Base-by-base conservation (phyloP, 164 flowering plant genomes). In the Magnolia sinica region DNA sequence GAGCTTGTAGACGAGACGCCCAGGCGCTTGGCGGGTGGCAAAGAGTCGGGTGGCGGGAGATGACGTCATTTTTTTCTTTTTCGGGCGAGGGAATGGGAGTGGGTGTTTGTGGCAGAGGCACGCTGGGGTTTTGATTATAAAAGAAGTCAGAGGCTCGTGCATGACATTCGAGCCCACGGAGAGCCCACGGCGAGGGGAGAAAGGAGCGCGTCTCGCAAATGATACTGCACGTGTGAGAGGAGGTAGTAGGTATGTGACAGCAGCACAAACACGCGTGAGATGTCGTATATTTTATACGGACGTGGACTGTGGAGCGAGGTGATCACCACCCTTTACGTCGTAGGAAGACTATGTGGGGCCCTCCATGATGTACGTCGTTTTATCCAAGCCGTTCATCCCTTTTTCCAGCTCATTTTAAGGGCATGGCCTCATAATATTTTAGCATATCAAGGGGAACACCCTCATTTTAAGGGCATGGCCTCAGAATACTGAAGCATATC, bases 1-100 rank as follows among this genome's bases (percentile, higher is more conserved):
- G 74, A 82, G 79, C 78, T 76, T 79, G 80, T 82, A 82, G 13
- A 82, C 74, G 64, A 72, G 71, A 1, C 82, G 84, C 23, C 70
- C 68, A 20, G 77, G 58, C 18, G 76, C 73, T 50, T 66, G 73
- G 37, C 24, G 71, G 20, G 78, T 76, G 23, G 76, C 74, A 76
- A 79, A 82, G 66, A 82, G 81, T 22, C 79, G 75, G 27, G 69
- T 52, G 2, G 27, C 20, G 7, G 69, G 18, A 9, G 71, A 9
- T 4, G 68, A 20, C 7, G 74, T 7, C 65, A 76, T 73, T 50
- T 67, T 24, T 29, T 37, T 73, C 68, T 63, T 67, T 24, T 20
- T 23, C 11, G 61, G 61, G 24, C 2, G 64, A 4, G 58, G 4
- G 20, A 45, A 13, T 2, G 64, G 0, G 74, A 23, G 55, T 31